These are phyloP conservation scores for Bretschneidera sinensis DNA, from an alignment of 345 rosid genomes.

Conservation along the genomic window DNA sequence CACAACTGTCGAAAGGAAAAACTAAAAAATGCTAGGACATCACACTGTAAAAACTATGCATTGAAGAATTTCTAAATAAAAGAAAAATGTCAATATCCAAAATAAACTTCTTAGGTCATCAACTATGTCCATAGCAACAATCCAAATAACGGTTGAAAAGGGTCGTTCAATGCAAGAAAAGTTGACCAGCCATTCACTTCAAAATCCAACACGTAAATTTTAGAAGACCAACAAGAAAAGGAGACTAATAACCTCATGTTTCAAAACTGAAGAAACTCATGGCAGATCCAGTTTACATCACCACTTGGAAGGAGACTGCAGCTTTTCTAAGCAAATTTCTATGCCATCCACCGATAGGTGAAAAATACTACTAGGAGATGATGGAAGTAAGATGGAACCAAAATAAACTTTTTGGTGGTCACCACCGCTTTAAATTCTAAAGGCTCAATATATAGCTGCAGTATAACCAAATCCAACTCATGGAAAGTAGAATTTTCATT, in stretches of 20 bases:
- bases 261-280: neutral
- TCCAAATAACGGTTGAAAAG: neutral
- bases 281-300: neutral
- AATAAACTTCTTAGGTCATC: neutral
- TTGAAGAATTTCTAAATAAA: too few relatives aligned
- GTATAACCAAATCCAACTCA: neutral
- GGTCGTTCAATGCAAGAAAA: too few relatives aligned
- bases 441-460: too few relatives aligned
- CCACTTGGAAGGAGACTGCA: neutral
- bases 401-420: too few relatives aligned
- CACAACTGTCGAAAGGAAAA: neutral
- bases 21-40: too few relatives aligned
- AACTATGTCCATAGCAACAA: neutral
- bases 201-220: neutral
- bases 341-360: neutral
- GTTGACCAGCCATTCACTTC: too few relatives aligned
- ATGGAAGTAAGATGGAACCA: too few relatives aligned
- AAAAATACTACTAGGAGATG: too few relatives aligned
- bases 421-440: too few relatives aligned
- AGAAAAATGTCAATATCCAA: neutral
- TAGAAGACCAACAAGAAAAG: neutral
- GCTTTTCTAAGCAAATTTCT: neutral
- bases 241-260: too few relatives aligned
- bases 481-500: slow-evolving; percentile 2
- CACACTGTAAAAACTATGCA: neutral